phyloP scores from a whole-genome alignment of 352 stramenopile species.

The Phytophthora sojae region DNA sequence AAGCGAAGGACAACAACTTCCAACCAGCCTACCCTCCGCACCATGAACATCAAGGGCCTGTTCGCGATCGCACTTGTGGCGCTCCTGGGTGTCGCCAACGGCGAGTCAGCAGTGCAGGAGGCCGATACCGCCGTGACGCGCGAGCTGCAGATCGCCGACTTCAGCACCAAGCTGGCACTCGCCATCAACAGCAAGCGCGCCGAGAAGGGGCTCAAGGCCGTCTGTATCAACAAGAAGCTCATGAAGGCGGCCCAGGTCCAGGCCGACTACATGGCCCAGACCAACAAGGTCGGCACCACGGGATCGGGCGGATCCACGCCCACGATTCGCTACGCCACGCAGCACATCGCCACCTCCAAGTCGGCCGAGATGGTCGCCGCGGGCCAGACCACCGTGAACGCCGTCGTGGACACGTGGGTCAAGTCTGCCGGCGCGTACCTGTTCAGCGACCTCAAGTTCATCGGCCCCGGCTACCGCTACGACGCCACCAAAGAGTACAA shows the following conservation, averaged over 20 bases:
- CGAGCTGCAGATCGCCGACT: constrained; percentile 41
- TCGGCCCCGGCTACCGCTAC: constrained; percentile 37
- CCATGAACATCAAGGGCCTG: constrained; percentile 23
- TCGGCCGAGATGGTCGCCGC: constrained; percentile 48
- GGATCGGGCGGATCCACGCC: constrained; percentile 42
- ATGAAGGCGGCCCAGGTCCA: constrained; percentile 32
- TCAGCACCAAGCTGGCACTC: constrained; percentile 36
- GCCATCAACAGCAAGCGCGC: constrained; percentile 44
- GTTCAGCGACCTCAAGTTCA: constrained; percentile 36
- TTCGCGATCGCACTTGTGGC: constrained; percentile 19
- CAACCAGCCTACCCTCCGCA: not conserved
- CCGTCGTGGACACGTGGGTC: constrained; percentile 50
- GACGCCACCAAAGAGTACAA: constrained; percentile 32
- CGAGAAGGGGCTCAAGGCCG: constrained; percentile 35
- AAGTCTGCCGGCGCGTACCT: constrained; percentile 44
- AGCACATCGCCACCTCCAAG: constrained; percentile 22
- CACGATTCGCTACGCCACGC: constrained; percentile 26
- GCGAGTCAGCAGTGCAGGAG: constrained; percentile 9
- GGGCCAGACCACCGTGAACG: constrained; percentile 37
- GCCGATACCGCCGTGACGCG: constrained; percentile 1
- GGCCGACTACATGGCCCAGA: constrained; percentile 34
- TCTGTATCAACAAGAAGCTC: constrained; percentile 51
- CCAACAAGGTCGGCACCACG: constrained; percentile 27
- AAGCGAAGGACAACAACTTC: constrained; percentile 7
- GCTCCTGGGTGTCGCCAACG: constrained; percentile 12